phyloP scores from a whole-genome alignment of 495 filamentous ascomycete genomes.

The Trichoderma gamsii region DNA sequence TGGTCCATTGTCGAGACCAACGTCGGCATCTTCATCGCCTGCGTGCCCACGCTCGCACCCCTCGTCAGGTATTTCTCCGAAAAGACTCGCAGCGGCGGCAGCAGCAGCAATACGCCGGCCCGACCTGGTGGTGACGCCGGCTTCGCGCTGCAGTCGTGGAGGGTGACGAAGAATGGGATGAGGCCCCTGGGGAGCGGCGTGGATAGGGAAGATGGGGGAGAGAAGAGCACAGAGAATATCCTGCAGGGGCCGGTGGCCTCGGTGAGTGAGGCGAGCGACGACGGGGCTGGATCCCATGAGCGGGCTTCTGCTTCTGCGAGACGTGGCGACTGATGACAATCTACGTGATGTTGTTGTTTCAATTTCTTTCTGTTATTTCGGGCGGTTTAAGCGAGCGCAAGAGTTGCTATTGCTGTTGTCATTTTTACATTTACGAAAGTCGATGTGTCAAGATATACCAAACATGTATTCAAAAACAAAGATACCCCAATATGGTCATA shows the following conservation, averaged over 20 bases:
- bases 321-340: not conserved
- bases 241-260: not conserved
- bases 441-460: no score
- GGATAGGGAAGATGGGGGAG: not conserved
- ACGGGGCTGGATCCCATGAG: not conserved
- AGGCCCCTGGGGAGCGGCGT: slow-evolving; percentile 20
- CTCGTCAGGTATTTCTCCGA: slow-evolving; percentile 39
- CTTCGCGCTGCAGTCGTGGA: slow-evolving; percentile 25
- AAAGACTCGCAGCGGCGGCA: slow-evolving; percentile 21
- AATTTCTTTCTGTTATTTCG: not conserved
- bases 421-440: no score
- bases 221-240: slow-evolving; percentile 13
- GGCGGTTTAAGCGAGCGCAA: not conserved
- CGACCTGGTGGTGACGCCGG: slow-evolving; percentile 32
- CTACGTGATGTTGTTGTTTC: not conserved
- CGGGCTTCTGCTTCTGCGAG: not conserved
- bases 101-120: slow-evolving; percentile 38
- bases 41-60: slow-evolving; percentile 45
- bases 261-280: not conserved
- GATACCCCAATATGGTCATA: no score
- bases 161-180: slow-evolving; percentile 18
- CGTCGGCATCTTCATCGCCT: slow-evolving; percentile 45
- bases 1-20: slow-evolving; percentile 50
- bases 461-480: no score
- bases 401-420: no score